A percentile compares a stretch with the other conserved stretches of the same genome.
phyloP scores from a whole-genome alignment of 805 yeast species.

The Pichia insulana region DNA sequence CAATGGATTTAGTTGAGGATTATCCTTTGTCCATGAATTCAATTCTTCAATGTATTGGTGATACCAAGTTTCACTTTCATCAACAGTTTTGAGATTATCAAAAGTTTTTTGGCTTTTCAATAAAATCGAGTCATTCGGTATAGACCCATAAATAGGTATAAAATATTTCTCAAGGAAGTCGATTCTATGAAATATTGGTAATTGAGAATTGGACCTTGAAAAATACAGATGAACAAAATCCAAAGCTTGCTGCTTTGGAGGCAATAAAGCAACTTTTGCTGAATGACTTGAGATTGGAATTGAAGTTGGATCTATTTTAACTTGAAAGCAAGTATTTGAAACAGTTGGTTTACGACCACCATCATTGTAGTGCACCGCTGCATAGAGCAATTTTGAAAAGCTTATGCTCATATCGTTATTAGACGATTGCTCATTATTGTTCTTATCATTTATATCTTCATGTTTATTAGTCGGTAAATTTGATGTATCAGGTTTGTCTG shows the following conservation, averaged over 20 bases:
- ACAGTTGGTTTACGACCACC: background rate
- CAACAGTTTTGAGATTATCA: conserved; percentile 17
- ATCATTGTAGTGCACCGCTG: conserved; percentile 57
- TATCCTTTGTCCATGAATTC: conserved; percentile 19
- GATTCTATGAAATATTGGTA: conserved; percentile 80
- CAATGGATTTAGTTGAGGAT: conserved; percentile 24
- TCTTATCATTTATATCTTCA: background rate
- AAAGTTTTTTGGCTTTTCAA: too few species aligned
- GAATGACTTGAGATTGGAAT: conserved; percentile 7
- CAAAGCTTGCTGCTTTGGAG: conserved; percentile 65
- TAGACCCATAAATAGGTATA: conserved; percentile 71
- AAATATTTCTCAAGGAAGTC: conserved; percentile 58
- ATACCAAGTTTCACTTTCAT: conserved; percentile 39
- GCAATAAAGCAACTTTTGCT: conserved; percentile 41
- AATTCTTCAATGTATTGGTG: conserved; percentile 31
- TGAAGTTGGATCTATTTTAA: conserved; percentile 9
- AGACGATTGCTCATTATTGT: conserved; percentile 20
- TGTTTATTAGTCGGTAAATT: background rate
- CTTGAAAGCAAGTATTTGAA: background rate
- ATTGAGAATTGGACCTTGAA: conserved; percentile 72
- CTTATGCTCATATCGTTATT: conserved; percentile 54
- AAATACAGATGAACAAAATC: conserved; percentile 56
- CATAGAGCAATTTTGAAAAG: conserved; percentile 67
- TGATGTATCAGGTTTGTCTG: background rate
- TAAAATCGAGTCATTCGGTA: conserved; percentile 29